Base-by-base conservation (phyloP, 495 filamentous ascomycete species). In the Penicillium paxilli region DNA sequence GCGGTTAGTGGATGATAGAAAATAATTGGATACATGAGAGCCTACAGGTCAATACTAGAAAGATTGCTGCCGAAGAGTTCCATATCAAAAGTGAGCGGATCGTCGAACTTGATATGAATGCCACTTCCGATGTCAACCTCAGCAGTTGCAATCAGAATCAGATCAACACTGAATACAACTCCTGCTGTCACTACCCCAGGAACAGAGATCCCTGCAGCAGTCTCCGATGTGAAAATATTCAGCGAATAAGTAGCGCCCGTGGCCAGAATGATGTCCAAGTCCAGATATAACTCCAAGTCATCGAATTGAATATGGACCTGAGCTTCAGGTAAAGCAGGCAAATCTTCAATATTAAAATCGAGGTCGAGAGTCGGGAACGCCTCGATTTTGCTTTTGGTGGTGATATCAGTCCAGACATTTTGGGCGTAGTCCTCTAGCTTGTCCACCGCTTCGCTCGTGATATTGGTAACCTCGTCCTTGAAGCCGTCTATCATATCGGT, bases 41-140 rank as follows among this genome's bases (percentile, higher is more conserved):
- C 54, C 71, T 62, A 80, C 79, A 82, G 68, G 24, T 65, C 70
- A 11, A 83, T 55, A 17, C 55, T 67, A 1, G 77, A 77, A 17
- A 81, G 64, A 20, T 79, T 71, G 9, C 67, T 57, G 35, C 65
- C 64, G 40, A 80, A 82, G 47, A 80, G 57, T 5, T 63, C 63
- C 52, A 80, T 59, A 22, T 78, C 67, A 41, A 79, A 57, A 1
- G 57, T 56, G 21, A 79, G 50, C 0, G 72, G 70, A 44, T 80
- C 74, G 11, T 83, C 73, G 3, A 82, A 63, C 55, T 74, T 71
- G 49, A 83, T 69, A 50, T 83, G 80, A 35, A 83, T 72, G 1
- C 79, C 81, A 47, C 66, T 76, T 49, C 71, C 72, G 35, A 83
- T 77, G 48, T 79, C 72, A 32, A 82, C 69, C 45, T 75, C 65